Evolutionary conservation across 768 basidiomycete species (phyloP).

Genomic region (Hortiboletus flavorubellus): DNA sequence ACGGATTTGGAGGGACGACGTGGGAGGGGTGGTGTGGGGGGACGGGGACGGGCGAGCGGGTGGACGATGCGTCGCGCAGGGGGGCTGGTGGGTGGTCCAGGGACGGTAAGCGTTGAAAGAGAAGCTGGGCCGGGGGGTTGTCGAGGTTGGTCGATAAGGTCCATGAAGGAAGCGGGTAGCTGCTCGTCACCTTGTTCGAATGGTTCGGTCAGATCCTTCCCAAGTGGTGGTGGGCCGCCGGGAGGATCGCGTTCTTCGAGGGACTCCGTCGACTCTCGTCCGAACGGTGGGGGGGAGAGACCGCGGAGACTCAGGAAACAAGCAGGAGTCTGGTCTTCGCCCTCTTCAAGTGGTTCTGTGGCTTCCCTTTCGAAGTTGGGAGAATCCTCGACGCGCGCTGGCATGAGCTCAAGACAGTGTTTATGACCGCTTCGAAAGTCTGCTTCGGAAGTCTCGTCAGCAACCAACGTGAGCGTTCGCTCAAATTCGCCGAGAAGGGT

Average conservation of each 20-base stretch:
- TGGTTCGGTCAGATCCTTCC: neutral
- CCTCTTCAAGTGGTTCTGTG: neutral
- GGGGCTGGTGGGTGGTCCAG: neutral
- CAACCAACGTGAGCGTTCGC: neutral
- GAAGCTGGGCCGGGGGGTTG: neutral
- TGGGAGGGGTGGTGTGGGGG: conserved; percentile 5
- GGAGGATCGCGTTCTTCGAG: no score
- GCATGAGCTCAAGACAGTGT: neutral
- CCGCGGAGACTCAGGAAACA: neutral
- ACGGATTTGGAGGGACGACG: neutral
- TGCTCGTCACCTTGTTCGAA: neutral
- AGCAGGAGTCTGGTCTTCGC: neutral
- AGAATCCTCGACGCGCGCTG: neutral
- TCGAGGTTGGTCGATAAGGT: neutral
- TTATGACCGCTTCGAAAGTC: neutral
- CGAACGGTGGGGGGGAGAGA: neutral
- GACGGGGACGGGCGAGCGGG: neutral
- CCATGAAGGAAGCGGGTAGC: neutral
- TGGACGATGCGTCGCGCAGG: neutral
- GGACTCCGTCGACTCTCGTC: neutral
- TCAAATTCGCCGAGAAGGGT: conserved; percentile 9
- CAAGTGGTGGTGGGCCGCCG: neutral
- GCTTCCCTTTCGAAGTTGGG: neutral
- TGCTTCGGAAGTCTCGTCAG: neutral
- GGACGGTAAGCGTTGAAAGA: neutral